Evolutionary conservation across 106 monocot species (phyloP).

Genomic region (Alisma plantagoaquatica): DNA sequence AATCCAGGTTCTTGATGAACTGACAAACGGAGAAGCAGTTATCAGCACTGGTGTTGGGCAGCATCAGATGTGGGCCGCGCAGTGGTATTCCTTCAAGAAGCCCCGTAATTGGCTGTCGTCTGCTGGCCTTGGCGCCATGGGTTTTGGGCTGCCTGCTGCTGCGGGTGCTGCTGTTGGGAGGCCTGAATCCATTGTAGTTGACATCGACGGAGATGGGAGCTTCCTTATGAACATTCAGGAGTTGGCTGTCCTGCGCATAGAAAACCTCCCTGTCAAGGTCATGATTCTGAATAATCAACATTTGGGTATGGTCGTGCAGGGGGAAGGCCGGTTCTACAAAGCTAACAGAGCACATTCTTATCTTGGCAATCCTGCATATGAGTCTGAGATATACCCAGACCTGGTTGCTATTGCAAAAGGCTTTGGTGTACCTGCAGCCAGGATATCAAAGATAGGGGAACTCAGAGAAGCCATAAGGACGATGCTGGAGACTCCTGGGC

Average conservation of each 20-base stretch:
- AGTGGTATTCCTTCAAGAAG: slow-evolving; percentile 59
- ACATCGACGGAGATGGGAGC: slow-evolving; percentile 91
- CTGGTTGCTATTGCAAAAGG: slow-evolving; percentile 73
- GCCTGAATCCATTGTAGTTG: slow-evolving; percentile 61
- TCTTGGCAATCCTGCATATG: slow-evolving; percentile 57
- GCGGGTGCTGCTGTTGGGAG: slow-evolving; percentile 91
- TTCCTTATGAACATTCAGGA: slow-evolving; percentile 93
- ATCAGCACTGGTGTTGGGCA: slow-evolving; percentile 90
- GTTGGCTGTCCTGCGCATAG: slow-evolving; percentile 59
- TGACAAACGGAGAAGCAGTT: slow-evolving; percentile 78
- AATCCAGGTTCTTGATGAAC: slow-evolving; percentile 59
- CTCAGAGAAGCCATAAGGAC: slow-evolving; percentile 50
- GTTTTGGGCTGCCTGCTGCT: slow-evolving; percentile 90
- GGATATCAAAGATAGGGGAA: slow-evolving; percentile 56
- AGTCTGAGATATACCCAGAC: slow-evolving; percentile 68
- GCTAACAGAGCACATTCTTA: slow-evolving; percentile 74
- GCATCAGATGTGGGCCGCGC: slow-evolving; percentile 96
- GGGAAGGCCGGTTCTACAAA: slow-evolving; percentile 91
- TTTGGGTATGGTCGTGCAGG: slow-evolving; percentile 91
- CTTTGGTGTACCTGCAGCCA: slow-evolving; percentile 54
- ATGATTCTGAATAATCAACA: slow-evolving; percentile 92
- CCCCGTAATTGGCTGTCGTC: slow-evolving; percentile 78
- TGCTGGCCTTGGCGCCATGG: slow-evolving; percentile 84
- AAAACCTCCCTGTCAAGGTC: slow-evolving; percentile 75
- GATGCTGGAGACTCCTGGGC: slow-evolving; percentile 87